phyloP scores from a whole-genome alignment of 2,329 filamentous ascomycete species.

The Colletotrichum horii region DNA sequence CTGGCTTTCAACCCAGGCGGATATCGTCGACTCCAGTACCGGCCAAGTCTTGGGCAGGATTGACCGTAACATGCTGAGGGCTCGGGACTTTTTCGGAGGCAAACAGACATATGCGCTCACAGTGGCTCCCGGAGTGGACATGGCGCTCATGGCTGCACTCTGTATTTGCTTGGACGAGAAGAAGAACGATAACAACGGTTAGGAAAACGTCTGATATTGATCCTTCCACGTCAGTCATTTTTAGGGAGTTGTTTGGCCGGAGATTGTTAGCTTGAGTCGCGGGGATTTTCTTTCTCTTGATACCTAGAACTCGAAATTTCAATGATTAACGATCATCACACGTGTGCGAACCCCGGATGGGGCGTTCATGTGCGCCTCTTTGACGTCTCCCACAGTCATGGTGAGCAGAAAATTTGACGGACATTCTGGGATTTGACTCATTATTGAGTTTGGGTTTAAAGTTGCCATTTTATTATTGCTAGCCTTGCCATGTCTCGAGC shows the following conservation, averaged over 20 bases:
- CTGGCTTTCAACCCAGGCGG: conserved; percentile 61
- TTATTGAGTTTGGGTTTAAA: not conserved
- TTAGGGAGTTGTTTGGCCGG: not conserved
- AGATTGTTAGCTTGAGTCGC: not conserved
- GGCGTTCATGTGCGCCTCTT: not conserved
- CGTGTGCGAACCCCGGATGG: not conserved
- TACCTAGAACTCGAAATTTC: not conserved
- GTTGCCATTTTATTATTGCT: not conserved
- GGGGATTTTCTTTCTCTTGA: not conserved
- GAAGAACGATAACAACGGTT: conserved; percentile 42
- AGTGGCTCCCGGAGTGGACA: conserved; percentile 69
- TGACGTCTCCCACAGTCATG: accelerated
- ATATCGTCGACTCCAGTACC: conserved; percentile 59
- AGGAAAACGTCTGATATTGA: not conserved
- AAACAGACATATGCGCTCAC: conserved; percentile 71
- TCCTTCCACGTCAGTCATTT: not conserved
- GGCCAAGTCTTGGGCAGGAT: conserved; percentile 62
- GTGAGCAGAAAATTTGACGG: not conserved
- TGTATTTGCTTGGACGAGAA: conserved; percentile 74
- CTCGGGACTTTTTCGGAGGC: conserved; percentile 60
- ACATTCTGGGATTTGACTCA: not conserved
- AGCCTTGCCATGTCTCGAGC: not conserved
- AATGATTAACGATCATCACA: not conserved
- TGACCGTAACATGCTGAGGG: conserved; percentile 61
- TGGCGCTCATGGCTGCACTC: conserved; percentile 68